Evolutionary conservation across 805 yeast species (phyloP).

Genomic region (Myxozyma vanderwaltii): DNA sequence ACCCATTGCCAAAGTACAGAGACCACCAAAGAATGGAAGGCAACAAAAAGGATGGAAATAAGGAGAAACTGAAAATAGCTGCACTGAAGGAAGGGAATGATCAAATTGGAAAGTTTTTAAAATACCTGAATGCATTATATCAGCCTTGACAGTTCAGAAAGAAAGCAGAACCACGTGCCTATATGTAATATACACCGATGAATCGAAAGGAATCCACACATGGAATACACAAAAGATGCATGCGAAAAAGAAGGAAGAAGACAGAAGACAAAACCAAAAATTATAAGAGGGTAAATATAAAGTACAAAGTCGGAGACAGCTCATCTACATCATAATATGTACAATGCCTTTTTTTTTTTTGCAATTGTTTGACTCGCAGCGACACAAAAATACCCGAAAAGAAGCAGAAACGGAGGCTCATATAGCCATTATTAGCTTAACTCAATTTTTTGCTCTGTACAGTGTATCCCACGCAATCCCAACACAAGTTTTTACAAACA

Average conservation of each 20-base stretch:
- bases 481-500: neutral
- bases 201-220: slow-evolving; percentile 7
- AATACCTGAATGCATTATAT: slow-evolving; percentile 20
- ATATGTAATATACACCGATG: slow-evolving; percentile 6
- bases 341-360: neutral
- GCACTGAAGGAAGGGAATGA: neutral
- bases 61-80: neutral
- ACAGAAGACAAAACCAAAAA: too few relatives aligned
- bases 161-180: neutral
- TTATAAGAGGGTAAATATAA: too few relatives aligned
- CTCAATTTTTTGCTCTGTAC: too few relatives aligned
- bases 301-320: too few relatives aligned
- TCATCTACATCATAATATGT: neutral
- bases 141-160: neutral
- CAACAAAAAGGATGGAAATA: neutral
- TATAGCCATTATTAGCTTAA: neutral
- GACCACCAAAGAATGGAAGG: too few relatives aligned
- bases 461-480: neutral
- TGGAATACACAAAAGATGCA: neutral
- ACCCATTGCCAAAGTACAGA: too few relatives aligned
- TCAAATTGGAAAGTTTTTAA: neutral
- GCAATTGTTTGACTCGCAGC: too few relatives aligned
- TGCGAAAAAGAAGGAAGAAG: neutral
- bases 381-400: neutral
- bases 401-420: neutral